Conservation (phyloP, 306 rosid species). For the Prosopis cineraria region DNA sequence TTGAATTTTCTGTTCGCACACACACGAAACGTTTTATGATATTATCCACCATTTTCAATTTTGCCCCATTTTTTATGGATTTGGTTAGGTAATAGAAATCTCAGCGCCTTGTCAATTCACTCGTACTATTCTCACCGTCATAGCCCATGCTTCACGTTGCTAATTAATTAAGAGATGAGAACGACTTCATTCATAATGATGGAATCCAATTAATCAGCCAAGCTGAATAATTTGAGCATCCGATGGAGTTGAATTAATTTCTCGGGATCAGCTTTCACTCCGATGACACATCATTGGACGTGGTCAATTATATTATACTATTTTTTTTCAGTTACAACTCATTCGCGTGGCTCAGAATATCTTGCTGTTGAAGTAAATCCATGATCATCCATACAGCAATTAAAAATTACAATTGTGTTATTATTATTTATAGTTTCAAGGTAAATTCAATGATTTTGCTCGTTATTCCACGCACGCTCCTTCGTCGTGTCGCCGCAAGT, state of each 20-base stretch:
- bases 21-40: no score
- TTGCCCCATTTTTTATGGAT: no score
- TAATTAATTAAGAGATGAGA: neutral
- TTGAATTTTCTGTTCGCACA: no score
- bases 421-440: no score
- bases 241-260: neutral
- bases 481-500: conserved; percentile 58
- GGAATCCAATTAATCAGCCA: neutral
- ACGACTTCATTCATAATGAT: neutral
- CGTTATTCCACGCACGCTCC: conserved; percentile 38
- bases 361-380: neutral
- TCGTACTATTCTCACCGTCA: neutral
- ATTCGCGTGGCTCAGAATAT: neutral
- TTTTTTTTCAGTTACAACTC: neutral
- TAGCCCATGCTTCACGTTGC: neutral
- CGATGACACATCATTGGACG: neutral
- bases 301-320: neutral
- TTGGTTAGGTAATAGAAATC: neutral
- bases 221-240: neutral
- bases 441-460: neutral
- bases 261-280: neutral
- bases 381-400: conserved; percentile 11
- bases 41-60: neutral
- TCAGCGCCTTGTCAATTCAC: neutral
- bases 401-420: no score